Evolutionary conservation across 495 filamentous ascomycete species (phyloP).

Genomic region (Xylaria acuta): DNA sequence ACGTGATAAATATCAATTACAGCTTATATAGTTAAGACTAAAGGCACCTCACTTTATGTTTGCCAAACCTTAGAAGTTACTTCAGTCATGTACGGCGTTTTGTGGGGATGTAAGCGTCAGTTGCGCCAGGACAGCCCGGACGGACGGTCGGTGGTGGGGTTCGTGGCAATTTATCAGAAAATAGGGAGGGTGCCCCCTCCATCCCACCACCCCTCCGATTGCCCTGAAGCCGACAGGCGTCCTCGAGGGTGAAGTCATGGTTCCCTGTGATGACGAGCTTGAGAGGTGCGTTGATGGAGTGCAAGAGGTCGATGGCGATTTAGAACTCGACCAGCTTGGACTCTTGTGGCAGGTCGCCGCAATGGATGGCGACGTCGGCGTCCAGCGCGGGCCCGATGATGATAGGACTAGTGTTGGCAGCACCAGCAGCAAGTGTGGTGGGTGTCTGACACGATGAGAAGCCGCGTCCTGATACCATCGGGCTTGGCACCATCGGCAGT

Average conservation of each 20-base stretch:
- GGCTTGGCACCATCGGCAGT: conserved; percentile 9
- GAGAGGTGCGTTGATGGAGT: conserved; percentile 63
- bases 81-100: not conserved
- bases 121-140: not conserved
- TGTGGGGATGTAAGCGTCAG: not conserved
- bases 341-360: conserved; percentile 73
- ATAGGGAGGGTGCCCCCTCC: conserved; percentile 19
- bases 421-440: conserved; percentile 43
- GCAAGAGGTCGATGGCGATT: conserved; percentile 59
- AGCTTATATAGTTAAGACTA: too few relatives aligned
- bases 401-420: not conserved
- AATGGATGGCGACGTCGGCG: conserved; percentile 73
- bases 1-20: too few relatives aligned
- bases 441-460: conserved; percentile 70
- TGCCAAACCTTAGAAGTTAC: too few relatives aligned
- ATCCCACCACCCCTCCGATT: too few relatives aligned
- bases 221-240: conserved; percentile 16
- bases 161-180: conserved; percentile 23
- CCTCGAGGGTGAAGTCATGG: conserved; percentile 71
- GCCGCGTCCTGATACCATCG: conserved; percentile 40
- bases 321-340: conserved; percentile 64
- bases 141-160: conserved; percentile 10
- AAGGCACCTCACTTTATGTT: too few relatives aligned
- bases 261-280: conserved; percentile 85
- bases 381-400: conserved; percentile 7